A percentile compares a stretch with the other conserved stretches of the same genome.
Evolutionary conservation across 257 asterid species (phyloP).

Genomic region (Rhazya stricta): DNA sequence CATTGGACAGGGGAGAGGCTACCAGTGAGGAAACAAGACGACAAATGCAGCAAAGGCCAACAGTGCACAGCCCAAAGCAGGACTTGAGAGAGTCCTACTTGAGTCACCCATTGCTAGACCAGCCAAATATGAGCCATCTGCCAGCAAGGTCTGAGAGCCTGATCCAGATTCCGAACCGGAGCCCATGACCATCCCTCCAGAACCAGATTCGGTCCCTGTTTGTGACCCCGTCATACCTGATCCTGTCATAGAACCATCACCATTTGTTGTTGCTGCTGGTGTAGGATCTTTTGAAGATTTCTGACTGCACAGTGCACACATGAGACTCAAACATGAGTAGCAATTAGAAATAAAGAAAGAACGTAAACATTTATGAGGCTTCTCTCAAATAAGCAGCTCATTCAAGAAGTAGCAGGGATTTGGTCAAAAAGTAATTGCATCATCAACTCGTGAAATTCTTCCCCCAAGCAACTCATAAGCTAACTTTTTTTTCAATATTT

Average conservation of each 20-base stretch:
- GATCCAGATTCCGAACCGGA: slow-evolving; percentile 36
- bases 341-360: not conserved
- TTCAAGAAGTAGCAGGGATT: not conserved
- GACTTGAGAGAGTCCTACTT: slow-evolving; percentile 27
- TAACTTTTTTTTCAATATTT: not conserved
- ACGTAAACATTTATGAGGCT: slow-evolving; percentile 1
- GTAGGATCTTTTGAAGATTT: slow-evolving; percentile 74
- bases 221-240: slow-evolving; percentile 24
- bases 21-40: slow-evolving; percentile 28
- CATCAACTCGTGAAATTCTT: not conserved
- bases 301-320: slow-evolving; percentile 49
- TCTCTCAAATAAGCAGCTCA: not conserved
- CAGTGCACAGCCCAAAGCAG: slow-evolving; percentile 25
- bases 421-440: slow-evolving; percentile 5
- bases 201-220: slow-evolving; percentile 17
- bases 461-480: not conserved
- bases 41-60: slow-evolving; percentile 17
- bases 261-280: slow-evolving; percentile 38
- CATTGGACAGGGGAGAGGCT: slow-evolving; percentile 15
- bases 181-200: slow-evolving; percentile 14
- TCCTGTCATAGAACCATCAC: slow-evolving; percentile 31
- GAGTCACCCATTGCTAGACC: slow-evolving; percentile 91
- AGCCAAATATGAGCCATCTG: slow-evolving; percentile 83
- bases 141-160: slow-evolving; percentile 40
- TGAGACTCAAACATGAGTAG: not conserved